Conservation (phyloP, 1,284 basidiomycete species). For the Moniliella sp. region DNA sequence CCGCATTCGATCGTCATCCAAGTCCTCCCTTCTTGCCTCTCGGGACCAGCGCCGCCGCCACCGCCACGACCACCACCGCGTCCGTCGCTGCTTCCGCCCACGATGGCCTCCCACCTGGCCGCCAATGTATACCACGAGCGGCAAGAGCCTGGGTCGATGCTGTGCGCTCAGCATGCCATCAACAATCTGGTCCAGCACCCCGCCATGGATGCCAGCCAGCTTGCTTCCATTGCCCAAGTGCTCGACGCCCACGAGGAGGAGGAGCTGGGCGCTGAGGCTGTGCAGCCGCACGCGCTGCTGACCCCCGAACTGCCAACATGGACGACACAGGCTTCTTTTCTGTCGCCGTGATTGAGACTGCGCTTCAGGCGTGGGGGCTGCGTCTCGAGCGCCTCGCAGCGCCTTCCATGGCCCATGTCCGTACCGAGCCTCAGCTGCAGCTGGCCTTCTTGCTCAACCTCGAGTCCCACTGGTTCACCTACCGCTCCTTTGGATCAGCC, state of each 20-base stretch:
- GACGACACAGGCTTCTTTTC: constrained; percentile 31
- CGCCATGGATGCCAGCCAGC: constrained; percentile 25
- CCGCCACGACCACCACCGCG: too few species aligned
- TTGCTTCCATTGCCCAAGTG: constrained; percentile 10
- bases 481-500: constrained; percentile 16
- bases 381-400: constrained; percentile 8
- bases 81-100: too few species aligned
- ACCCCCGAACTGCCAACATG: constrained; percentile 16
- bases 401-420: constrained; percentile 8
- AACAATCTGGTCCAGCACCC: constrained; percentile 24
- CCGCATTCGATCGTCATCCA: too few species aligned
- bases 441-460: constrained; percentile 28
- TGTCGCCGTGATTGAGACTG: constrained; percentile 18
- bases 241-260: constrained; percentile 4
- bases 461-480: constrained; percentile 26
- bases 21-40: too few species aligned
- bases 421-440: constrained; percentile 16
- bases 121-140: too few species aligned
- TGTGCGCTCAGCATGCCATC: constrained; percentile 30
- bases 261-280: constrained; percentile 3
- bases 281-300: constrained; percentile 3
- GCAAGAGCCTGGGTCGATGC: constrained; percentile 27
- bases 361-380: constrained; percentile 12
- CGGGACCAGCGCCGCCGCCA: too few species aligned
- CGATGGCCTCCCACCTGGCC: too few species aligned